These are phyloP conservation scores for Corymbia citriodora DNA, from an alignment of 441 rosid species.

Conservation along the genomic window DNA sequence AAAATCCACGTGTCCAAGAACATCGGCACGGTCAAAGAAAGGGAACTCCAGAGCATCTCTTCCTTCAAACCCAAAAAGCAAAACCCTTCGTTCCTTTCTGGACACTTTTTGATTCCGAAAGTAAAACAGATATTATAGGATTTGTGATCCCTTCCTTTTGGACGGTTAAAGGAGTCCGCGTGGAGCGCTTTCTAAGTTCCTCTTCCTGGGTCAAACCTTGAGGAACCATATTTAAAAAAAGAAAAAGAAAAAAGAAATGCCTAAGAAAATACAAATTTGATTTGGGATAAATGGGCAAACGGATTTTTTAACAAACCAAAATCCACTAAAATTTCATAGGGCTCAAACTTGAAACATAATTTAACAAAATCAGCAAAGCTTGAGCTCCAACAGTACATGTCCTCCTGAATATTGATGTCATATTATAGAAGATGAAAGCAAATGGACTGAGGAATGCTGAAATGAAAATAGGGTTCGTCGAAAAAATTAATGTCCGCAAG, in stretches of 20 bases:
- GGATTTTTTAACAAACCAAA: not conserved
- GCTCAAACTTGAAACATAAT: not conserved
- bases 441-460: not conserved
- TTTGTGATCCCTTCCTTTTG: not conserved
- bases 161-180: not conserved
- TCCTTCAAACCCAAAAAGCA: not conserved
- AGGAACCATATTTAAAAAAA: not conserved
- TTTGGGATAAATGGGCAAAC: not conserved
- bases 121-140: not conserved
- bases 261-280: not conserved
- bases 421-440: not conserved
- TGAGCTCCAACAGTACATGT: not conserved
- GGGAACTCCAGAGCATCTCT: not conserved
- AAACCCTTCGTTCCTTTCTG: not conserved
- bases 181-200: not conserved
- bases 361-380: not conserved
- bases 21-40: not conserved
- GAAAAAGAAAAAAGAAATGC: not conserved
- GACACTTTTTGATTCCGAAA: rapidly evolving
- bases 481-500: not conserved
- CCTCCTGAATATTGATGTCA: not conserved
- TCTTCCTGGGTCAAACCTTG: not conserved
- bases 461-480: not conserved
- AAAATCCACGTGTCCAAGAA: not conserved
- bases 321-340: not conserved